Conservation (phyloP, 2,329 filamentous ascomycete genomes). For the Esteya vermicola region DNA sequence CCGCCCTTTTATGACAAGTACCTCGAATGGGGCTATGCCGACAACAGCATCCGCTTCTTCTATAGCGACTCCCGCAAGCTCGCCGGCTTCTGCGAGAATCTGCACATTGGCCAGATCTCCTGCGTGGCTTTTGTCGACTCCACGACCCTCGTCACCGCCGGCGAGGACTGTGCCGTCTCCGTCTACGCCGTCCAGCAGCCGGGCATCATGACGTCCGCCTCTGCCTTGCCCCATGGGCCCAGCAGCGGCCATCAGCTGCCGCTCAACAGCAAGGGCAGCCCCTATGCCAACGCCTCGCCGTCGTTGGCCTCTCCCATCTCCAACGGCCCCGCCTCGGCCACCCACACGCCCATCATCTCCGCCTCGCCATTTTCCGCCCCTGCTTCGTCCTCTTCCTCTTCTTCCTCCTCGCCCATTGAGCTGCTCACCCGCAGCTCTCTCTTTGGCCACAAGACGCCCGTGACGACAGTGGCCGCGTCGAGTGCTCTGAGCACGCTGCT, state of each 20-base stretch:
- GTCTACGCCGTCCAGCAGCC: conserved; percentile 63
- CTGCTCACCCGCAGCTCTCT: conserved; percentile 65
- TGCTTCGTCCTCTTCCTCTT: too few relatives aligned
- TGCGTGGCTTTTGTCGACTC: conserved; percentile 76
- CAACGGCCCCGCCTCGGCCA: too few relatives aligned
- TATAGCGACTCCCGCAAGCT: conserved; percentile 68
- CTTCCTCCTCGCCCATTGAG: conserved; percentile 67
- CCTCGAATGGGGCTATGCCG: conserved; percentile 90
- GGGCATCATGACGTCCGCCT: too few relatives aligned
- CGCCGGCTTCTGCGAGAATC: conserved; percentile 81
- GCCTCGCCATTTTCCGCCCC: too few relatives aligned
- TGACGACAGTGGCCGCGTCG: conserved; percentile 71
- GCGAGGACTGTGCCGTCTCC: conserved; percentile 81
- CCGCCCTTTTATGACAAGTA: conserved; percentile 80
- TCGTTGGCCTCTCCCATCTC: too few relatives aligned
- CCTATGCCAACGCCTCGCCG: conserved; percentile 9
- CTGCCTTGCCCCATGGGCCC: too few relatives aligned
- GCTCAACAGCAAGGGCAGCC: not conserved
- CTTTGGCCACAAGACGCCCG: conserved; percentile 78
- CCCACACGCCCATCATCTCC: too few relatives aligned
- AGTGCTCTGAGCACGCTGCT: conserved; percentile 80
- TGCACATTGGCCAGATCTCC: conserved; percentile 83
- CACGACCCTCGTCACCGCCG: conserved; percentile 79
- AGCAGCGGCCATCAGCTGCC: too few relatives aligned
- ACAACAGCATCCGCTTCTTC: conserved; percentile 86